Conservation (phyloP, 192 early-diverging fungal species). For the Spizellomyces punctatus region DNA sequence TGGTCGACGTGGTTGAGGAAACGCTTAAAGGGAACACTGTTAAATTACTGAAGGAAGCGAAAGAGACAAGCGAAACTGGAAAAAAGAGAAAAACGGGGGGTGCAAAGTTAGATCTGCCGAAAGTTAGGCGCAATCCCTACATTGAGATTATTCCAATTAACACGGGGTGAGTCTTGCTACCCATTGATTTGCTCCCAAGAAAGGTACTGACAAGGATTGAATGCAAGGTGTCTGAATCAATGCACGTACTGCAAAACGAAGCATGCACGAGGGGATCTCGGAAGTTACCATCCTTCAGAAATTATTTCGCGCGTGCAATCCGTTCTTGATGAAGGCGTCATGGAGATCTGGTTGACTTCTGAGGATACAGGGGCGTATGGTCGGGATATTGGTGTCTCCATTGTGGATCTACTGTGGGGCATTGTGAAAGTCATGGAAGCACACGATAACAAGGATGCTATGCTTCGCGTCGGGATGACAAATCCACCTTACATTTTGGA, state of each 20-base stretch:
- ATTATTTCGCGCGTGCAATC: slow-evolving; percentile 50
- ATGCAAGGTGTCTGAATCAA: slow-evolving; percentile 53
- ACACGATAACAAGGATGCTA: slow-evolving; percentile 35
- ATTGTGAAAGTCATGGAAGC: slow-evolving; percentile 49
- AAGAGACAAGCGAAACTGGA: slow-evolving; percentile 26
- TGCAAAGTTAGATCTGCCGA: slow-evolving; percentile 55
- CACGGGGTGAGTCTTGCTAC: slow-evolving; percentile 34
- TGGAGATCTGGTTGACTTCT: slow-evolving; percentile 64
- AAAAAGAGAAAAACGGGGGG: slow-evolving; percentile 55
- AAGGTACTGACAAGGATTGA: too few species aligned
- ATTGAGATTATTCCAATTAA: slow-evolving; percentile 68
- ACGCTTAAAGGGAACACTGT: slow-evolving; percentile 58
- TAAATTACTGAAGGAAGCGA: slow-evolving; percentile 43
- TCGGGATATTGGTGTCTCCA: slow-evolving; percentile 47
- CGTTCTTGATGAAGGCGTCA: slow-evolving; percentile 57
- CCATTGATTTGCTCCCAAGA: neutral
- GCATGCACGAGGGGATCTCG: slow-evolving; percentile 52
- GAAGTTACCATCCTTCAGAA: slow-evolving; percentile 49
- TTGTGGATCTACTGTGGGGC: slow-evolving; percentile 50
- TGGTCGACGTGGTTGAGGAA: slow-evolving; percentile 65
- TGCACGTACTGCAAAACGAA: slow-evolving; percentile 67
- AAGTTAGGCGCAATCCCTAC: slow-evolving; percentile 54
- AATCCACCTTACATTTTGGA: slow-evolving; percentile 66
- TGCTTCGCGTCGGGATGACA: slow-evolving; percentile 64
- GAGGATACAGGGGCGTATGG: slow-evolving; percentile 66